These are phyloP conservation scores for Euphorbia corollata DNA, from an alignment of 441 rosid species.

Conservation along the genomic window DNA sequence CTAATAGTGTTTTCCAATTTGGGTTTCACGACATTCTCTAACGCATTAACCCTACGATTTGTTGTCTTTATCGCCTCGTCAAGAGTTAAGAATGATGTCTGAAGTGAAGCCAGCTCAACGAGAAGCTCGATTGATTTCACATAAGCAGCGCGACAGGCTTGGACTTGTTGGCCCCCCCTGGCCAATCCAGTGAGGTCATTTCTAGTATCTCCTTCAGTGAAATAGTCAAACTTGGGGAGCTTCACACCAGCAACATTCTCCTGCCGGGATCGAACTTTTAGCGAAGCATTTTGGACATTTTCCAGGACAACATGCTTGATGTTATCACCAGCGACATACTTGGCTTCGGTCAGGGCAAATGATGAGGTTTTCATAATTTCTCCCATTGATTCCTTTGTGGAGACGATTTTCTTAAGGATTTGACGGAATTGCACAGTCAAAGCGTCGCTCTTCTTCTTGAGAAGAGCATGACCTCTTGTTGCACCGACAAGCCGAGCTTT, in stretches of 20 bases:
- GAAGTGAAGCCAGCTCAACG: conserved; percentile 89
- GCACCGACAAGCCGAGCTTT: conserved; percentile 89
- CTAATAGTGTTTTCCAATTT: conserved; percentile 70
- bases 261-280: conserved; percentile 67
- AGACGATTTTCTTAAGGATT: conserved; percentile 72
- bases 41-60: conserved; percentile 83
- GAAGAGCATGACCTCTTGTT: conserved; percentile 91
- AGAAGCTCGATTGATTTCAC: conserved; percentile 78
- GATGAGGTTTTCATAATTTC: conserved; percentile 80
- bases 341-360: conserved; percentile 70
- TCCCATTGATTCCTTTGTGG: conserved; percentile 83
- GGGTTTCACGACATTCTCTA: conserved; percentile 88
- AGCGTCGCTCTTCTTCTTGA: conserved; percentile 96
- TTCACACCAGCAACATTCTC: conserved; percentile 89
- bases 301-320: conserved; percentile 71
- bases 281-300: conserved; percentile 69
- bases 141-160: conserved; percentile 77
- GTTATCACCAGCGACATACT: conserved; percentile 86
- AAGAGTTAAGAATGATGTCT: conserved; percentile 79
- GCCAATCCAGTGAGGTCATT: conserved; percentile 84
- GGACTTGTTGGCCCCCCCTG: conserved; percentile 88
- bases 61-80: conserved; percentile 92
- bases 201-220: conserved; percentile 72
- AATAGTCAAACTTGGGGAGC: conserved; percentile 78
- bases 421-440: conserved; percentile 78